phyloP scores from a whole-genome alignment of 2,329 filamentous ascomycete genomes.

The Hymenoscyphus scutula region DNA sequence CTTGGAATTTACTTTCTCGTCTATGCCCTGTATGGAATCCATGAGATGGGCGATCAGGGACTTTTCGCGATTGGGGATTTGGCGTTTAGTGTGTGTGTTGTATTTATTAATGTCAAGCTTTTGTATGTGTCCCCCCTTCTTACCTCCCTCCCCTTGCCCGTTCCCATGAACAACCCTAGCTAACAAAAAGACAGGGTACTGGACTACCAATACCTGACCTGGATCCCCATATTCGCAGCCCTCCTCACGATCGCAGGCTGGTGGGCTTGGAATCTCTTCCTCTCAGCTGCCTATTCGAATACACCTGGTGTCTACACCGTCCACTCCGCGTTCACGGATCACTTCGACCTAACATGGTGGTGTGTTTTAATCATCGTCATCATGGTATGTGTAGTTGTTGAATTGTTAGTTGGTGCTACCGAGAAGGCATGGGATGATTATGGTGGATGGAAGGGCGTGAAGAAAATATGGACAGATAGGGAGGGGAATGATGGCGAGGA shows the following conservation, averaged over 20 bases:
- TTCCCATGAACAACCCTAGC: constrained; percentile 54
- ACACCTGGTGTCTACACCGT: constrained; percentile 63
- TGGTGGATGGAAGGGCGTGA: constrained; percentile 54
- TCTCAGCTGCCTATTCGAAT: constrained; percentile 56
- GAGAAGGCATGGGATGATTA: constrained; percentile 67
- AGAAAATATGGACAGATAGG: not conserved
- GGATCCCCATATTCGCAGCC: constrained; percentile 58
- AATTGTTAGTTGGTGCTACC: constrained; percentile 67
- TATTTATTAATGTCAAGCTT: constrained; percentile 72
- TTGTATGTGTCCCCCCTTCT: constrained; percentile 50
- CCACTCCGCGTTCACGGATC: constrained; percentile 60
- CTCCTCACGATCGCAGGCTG: constrained; percentile 64
- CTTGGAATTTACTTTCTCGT: constrained; percentile 73
- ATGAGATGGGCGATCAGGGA: constrained; percentile 50
- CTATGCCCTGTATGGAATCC: constrained; percentile 59
- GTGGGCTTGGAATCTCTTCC: constrained; percentile 83
- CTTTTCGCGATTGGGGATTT: constrained; percentile 72
- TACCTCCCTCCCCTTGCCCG: too few species aligned
- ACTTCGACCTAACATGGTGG: constrained; percentile 80
- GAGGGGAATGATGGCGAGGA: not conserved
- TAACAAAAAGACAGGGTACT: constrained; percentile 51
- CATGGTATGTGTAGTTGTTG: constrained; percentile 61
- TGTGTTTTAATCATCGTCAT: constrained; percentile 63
- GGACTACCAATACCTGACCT: constrained; percentile 73
- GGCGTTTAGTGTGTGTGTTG: constrained; percentile 66